Conservation (phyloP, 345 rosid species). For the Citrus sinensis region DVS_A1.0 CM039163.1:52273001-52273500, state of each 20-base stretch:
- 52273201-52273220: background rate
- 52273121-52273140: background rate
- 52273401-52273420: no score
- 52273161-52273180: background rate
- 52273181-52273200: background rate
- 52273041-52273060: background rate
- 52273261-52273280: no score
- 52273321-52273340: no score
- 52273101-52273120: background rate
- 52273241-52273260: background rate
- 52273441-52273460: no score
- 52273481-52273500: background rate
- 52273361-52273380: no score
- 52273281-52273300: no score
- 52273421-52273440: no score
- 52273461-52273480: no score
- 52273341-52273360: no score
- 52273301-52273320: no score
- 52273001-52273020: slow-evolving; percentile 32
- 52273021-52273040: background rate
- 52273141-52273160: background rate
- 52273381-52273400: no score
- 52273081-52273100: background rate
- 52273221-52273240: no score
- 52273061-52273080: background rate